Conservation (phyloP, 2,329 filamentous ascomycete genomes). For the Malbranchea cinnamomea region DNA sequence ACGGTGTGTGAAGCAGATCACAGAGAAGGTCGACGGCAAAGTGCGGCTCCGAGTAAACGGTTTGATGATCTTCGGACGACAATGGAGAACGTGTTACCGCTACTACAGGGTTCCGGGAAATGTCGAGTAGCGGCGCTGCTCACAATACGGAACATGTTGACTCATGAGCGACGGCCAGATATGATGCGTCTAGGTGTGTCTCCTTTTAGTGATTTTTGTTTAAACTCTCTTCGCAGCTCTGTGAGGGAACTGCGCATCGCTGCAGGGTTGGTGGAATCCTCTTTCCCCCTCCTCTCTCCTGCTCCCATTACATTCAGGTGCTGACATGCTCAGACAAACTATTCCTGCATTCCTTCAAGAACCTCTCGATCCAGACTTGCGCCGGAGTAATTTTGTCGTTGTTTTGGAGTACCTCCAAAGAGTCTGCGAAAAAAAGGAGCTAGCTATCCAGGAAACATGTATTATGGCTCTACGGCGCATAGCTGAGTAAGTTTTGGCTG, state of each 20-base stretch:
- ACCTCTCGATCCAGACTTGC: conserved; percentile 31
- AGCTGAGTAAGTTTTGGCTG: conserved; percentile 41
- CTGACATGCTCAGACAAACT: conserved; percentile 37
- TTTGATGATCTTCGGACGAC: conserved; percentile 27
- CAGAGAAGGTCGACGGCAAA: conserved; percentile 10
- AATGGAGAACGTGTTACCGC: conserved; percentile 27
- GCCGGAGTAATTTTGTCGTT: conserved; percentile 51
- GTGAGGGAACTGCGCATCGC: conserved; percentile 71
- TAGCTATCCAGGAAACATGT: conserved; percentile 63
- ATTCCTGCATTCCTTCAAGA: conserved; percentile 50
- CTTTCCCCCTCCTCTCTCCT: neutral
- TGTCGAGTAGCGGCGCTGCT: conserved; percentile 57
- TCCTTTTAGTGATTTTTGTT: conserved; percentile 60
- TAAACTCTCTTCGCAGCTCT: conserved; percentile 70
- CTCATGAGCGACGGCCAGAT: conserved; percentile 45
- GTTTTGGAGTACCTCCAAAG: conserved; percentile 56
- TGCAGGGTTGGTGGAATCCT: conserved; percentile 46
- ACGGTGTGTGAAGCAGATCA: conserved; percentile 23
- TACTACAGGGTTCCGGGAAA: conserved; percentile 36
- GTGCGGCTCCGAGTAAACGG: no score
- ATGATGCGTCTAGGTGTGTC: conserved; percentile 55
- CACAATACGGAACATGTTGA: conserved; percentile 51
- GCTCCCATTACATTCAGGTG: neutral
- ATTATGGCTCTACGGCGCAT: conserved; percentile 78
- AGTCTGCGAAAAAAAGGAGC: conserved; percentile 53